Percentiles rank a stretch among this genome's conserved stretches.
Evolutionary conservation across 352 stramenopile genomes (phyloP).

Genomic region (Albugo laibachii): DNA sequence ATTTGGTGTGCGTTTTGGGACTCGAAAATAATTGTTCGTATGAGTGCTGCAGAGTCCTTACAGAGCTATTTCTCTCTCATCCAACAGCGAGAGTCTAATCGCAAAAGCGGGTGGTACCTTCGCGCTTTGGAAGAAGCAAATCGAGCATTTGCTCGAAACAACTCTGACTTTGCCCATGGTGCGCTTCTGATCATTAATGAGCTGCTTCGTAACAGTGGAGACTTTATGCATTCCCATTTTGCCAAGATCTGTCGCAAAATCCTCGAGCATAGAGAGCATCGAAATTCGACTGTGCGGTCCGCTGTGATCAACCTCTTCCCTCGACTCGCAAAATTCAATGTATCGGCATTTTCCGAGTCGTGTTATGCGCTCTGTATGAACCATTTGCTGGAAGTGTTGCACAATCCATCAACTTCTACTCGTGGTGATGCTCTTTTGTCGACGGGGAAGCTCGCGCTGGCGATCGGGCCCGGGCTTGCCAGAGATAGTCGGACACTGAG

Average conservation of each 20-base stretch:
- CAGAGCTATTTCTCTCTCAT: conserved; percentile 76
- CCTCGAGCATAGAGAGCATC: conserved; percentile 60
- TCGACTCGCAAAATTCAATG: conserved; percentile 76
- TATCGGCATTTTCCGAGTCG: conserved; percentile 65
- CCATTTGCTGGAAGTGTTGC: conserved; percentile 63
- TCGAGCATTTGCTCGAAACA: conserved; percentile 46
- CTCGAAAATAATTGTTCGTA: conserved; percentile 46
- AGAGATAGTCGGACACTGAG: conserved; percentile 61
- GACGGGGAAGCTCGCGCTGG: conserved; percentile 66
- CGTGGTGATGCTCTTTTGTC: conserved; percentile 60
- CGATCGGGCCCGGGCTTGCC: conserved; percentile 51
- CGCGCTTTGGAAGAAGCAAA: conserved; percentile 61
- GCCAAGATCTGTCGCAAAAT: conserved; percentile 45
- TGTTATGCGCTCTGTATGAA: conserved; percentile 71
- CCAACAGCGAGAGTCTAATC: conserved; percentile 74
- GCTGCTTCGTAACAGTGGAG: conserved; percentile 64
- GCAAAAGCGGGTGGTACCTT: conserved; percentile 66
- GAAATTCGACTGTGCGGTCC: conserved; percentile 47
- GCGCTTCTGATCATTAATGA: conserved; percentile 74
- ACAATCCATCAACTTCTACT: conserved; percentile 25
- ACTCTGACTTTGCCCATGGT: conserved; percentile 58
- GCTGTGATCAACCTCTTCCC: conserved; percentile 76
- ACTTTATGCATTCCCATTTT: conserved; percentile 80
- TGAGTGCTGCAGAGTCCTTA: conserved; percentile 63
- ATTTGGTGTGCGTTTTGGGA: conserved; percentile 83